Base-by-base conservation (phyloP, 495 filamentous ascomycete genomes). In the Xanthoparmelia taractica region DNA sequence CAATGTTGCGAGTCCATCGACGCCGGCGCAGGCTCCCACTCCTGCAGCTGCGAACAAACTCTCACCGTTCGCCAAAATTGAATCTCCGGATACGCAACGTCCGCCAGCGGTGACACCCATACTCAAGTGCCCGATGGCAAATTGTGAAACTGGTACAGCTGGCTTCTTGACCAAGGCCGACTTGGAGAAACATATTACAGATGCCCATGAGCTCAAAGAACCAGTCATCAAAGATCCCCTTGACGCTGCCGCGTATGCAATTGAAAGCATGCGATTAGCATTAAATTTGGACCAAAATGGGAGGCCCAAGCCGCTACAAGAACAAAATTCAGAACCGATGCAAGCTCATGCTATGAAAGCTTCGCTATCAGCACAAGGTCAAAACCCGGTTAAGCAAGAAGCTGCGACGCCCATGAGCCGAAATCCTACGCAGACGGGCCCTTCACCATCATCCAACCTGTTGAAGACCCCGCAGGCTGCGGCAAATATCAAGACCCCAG, bases 101-200 rank as follows among this genome's bases (percentile, higher is more conserved):
- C 67, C 74, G 15, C 71, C 75, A 20, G 67, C 70, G 50, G 48
- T 69, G 60, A 56, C 63, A 37, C 70, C 73, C 58, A 57, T 71
- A 27, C 77, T 80, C 63, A 78, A 77, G 60, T 84, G 80, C 66
- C 63, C 66, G 27, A 70, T 78, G 18, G 65, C 72, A 25, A 74
- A 78, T 12, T 84, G 81, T 62, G 78, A 75, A 41, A 67, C 72
- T 63, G 73, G 77, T 58, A 72, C 72, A 54, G 76, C 78, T 55
- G 79, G 80, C 17, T 81, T 82, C 62, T 56, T 66, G 0, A 76
- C 76, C 15, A 75, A 78, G 64, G 71, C 62, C 37, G 79, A 74
- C 23, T 68, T 84, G 34, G 75, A 79, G 20, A 77, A 77, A 37
- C 81, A 84, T 59, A 69, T 76, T 25, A 72, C 75, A 43, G 79